Base-by-base conservation (phyloP, 2,329 filamentous ascomycete genomes). In the Neonectria ditissima region DNA sequence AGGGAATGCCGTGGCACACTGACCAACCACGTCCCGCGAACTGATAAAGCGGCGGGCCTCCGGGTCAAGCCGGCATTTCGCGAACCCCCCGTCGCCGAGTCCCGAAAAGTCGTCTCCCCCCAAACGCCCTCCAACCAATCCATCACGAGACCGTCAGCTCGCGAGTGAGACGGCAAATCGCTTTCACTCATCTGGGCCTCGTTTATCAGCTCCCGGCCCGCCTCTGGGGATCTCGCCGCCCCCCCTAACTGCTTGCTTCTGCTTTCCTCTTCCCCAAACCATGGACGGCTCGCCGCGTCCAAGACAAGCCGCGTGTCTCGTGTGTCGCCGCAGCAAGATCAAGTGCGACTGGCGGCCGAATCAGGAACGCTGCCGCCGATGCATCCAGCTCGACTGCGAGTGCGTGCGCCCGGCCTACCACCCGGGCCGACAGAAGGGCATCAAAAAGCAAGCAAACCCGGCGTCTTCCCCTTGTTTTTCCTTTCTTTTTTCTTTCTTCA, bases 361-460 rank as follows among this genome's bases (percentile, higher is more conserved):
- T 44, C 81, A 86, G 62, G 72, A 79, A 20, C 80, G 83, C 26
- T 92, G 89, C 75, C 87, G 88, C 68, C 84, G 87, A 75, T 92
- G 89, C 74, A 79, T 82, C 57, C 84, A 88, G 71, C 79, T 85
- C 8, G 82, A 84, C 34, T 74, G 80, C 14, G 87, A 92, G 63
- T 93, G 91, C 74, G 80, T 91, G 6, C 87, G 91, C 2, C 90
- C 86, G n/a, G 86, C 86, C n/a, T 92, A 92, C 73, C 90, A 92
- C 65, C 85, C 92, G 4, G 91, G 91, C 8, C 83, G 91, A 53
- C 90, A 92, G 73, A 92, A 92, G 74, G 91, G 91, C 22, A 90
- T 92, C 64, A 93, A 92, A 76, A 93, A 93, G 91, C 91, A 78
- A 78, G 82, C 69, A 61, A 22, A 13, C 30, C 37, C 13, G 24